Percentiles rank a stretch among this genome's conserved stretches.
Evolutionary conservation across 2,329 filamentous ascomycete species (phyloP).

Genomic region (Cryphonectria nitschkei): DNA sequence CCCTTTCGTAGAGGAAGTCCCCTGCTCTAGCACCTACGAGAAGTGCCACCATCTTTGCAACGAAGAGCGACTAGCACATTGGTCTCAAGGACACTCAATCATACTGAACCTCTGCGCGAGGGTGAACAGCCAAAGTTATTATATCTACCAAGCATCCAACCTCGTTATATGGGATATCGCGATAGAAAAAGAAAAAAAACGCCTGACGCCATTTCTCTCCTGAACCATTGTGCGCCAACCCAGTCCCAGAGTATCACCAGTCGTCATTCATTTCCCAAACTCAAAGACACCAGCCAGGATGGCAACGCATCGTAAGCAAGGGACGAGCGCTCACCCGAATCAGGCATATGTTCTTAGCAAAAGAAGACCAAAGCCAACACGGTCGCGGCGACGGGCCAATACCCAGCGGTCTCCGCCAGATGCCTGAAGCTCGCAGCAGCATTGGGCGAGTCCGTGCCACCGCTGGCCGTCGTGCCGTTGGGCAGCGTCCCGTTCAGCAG

Average conservation of each 20-base stretch:
- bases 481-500: slow-evolving; percentile 77
- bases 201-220: not conserved
- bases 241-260: not conserved
- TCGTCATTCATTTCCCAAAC: not conserved
- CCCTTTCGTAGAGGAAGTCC: no score
- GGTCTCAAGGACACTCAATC: not conserved
- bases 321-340: not conserved
- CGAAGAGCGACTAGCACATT: not conserved
- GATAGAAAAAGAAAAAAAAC: not conserved
- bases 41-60: not conserved
- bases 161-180: not conserved
- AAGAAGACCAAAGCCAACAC: slow-evolving; percentile 50
- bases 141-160: not conserved
- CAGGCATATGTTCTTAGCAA: slow-evolving; percentile 36
- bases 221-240: not conserved
- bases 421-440: slow-evolving; percentile 40
- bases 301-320: not conserved
- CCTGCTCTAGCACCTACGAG: no score
- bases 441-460: slow-evolving; percentile 46
- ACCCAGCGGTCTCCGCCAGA: slow-evolving; percentile 47
- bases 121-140: not conserved
- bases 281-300: not conserved
- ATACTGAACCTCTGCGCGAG: not conserved
- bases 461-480: slow-evolving; percentile 63
- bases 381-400: slow-evolving; percentile 54